phyloP scores from a whole-genome alignment of 2,329 filamentous ascomycete species.

The Lachnellula occidentalis region DNA sequence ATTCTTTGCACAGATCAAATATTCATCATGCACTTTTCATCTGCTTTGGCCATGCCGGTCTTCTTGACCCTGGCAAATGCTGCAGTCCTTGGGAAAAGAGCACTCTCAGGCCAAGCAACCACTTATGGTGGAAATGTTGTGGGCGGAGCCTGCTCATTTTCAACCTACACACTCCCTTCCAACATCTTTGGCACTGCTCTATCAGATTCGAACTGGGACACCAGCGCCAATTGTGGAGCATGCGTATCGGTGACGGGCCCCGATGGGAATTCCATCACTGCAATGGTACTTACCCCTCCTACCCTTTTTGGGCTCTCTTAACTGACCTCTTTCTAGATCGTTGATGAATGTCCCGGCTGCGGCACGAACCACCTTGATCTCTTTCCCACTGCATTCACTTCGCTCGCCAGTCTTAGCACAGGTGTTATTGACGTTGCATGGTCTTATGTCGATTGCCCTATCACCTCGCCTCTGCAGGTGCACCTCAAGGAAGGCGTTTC shows the following conservation, averaged over 20 bases:
- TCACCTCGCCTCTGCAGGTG: conserved; percentile 43
- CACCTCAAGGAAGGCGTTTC: conserved; percentile 49
- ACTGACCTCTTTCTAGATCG: conserved; percentile 36
- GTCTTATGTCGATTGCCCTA: conserved; percentile 46
- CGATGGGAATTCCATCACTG: conserved; percentile 52
- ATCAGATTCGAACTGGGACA: conserved; percentile 52
- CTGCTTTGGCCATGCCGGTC: conserved; percentile 14
- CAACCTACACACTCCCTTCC: conserved; percentile 54
- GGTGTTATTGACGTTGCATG: conserved; percentile 47
- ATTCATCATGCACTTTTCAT: conserved; percentile 25
- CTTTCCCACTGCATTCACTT: conserved; percentile 44
- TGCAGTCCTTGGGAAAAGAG: conserved; percentile 17
- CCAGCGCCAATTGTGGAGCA: conserved; percentile 51
- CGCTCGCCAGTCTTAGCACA: conserved; percentile 38
- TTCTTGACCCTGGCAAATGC: conserved; percentile 26
- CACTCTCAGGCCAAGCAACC: conserved; percentile 40
- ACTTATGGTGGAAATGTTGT: conserved; percentile 50
- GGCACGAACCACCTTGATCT: conserved; percentile 50
- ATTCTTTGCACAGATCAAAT: conserved; percentile 10
- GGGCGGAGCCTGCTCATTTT: conserved; percentile 60
- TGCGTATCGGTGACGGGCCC: conserved; percentile 56
- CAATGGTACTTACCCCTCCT: conserved; percentile 47
- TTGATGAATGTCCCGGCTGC: conserved; percentile 53
- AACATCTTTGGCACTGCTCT: conserved; percentile 57
- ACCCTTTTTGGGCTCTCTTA: neutral